Base-by-base conservation (phyloP, 2,329 filamentous ascomycete genomes). In the Pyrenochaeta sp. region DNA sequence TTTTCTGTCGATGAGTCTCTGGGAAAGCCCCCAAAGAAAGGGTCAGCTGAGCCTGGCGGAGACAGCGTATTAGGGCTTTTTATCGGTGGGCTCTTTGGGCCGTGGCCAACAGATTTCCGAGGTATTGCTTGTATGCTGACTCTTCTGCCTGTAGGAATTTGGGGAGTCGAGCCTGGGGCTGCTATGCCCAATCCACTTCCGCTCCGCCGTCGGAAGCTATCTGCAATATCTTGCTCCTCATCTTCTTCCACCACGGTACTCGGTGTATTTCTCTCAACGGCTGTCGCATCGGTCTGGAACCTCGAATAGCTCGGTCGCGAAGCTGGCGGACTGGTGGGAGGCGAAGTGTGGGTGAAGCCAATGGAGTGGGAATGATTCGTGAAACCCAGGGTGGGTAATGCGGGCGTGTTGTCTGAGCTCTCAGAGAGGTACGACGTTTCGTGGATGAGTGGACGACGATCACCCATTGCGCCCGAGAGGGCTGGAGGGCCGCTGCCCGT, bases 121-220 rank as follows among this genome's bases (percentile, higher is more conserved):
- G 69, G 54, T 15, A 69, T 63, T 7, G 63, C 40, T 37, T 70
- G 68, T 56, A 69, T 66, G 33, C 56, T 61, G 18, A 62, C 53
- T n/a, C 49, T 53, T n/a, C 49, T 45, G 41, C 49, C 50, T 7
- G 48, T 45, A 27, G 23, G 23, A 27, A 27, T 9, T 39, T 55
- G 56, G 9, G 52, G 60, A 65, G 43, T 61, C 44, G 14, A 58
- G 23, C 43, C 56, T 51, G 54, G 14, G 47, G 54, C 52, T 32
- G 62, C 69, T 46, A 79, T 77, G 7, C 76, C 76, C 30, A 78
- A 54, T 11, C 77, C 77, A 39, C 49, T 57, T 15, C 63, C 62
- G 18, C 58, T 45, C 17, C 27, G 56, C 15, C 43, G 45, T n/a
- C 51, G 51, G 43, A 69, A 65, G 36, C 56, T 62, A 21, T 67